Evolutionary conservation across 2,329 filamentous ascomycete species (phyloP), one percentile per base, ranked within the genome.

Genomic region (Fusarium brachygibbosum): DNA sequence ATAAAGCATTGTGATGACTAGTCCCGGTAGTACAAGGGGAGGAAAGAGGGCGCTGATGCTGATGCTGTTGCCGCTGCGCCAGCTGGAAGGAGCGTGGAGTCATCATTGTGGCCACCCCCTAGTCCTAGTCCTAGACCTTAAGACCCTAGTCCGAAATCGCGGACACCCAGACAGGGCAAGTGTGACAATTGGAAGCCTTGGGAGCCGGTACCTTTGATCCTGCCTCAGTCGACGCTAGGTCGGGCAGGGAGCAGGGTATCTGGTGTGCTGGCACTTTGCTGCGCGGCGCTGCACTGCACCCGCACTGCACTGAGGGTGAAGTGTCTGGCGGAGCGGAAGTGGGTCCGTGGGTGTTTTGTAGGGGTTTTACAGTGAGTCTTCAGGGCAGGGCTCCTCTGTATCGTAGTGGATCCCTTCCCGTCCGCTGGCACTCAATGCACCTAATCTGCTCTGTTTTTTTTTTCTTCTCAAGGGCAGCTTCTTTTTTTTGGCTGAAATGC

Each of bases 31-130:
- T 52, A 58, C 64, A 58, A 58, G 71, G 57, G 56, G 70, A 63
- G 45, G 52, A 32, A 58, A 69, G 65, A 57, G 44, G 69, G 62
- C 55, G 63, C 66, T 60, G 68, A 45, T 56, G 59, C 52, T 70
- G 66, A 48, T 58, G 49, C 46, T 71, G 60, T 49, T 51, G 50
- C 63, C 70, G 72, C 56, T 74, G 67, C 63, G 69, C 69, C 49
- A 75, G 73, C 55, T 73, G 61, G 68, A 74, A 72, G 59, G 73
- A 75, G 63, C 73, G 73, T 74, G 73, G 73, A 63, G 73, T 74
- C 71, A 75, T 68, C 73, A 75, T 75, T 29, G 59, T 71, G 72
- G 68, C 64, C 64, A 70, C 58, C 67, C 63, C 68, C 59, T 59
- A 51, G 48, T 50, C 52, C 25, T 37, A 34, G 29, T 46, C 40